phyloP scores from a whole-genome alignment of 495 filamentous ascomycete genomes.

The Trichoderma parareesei region DNA sequence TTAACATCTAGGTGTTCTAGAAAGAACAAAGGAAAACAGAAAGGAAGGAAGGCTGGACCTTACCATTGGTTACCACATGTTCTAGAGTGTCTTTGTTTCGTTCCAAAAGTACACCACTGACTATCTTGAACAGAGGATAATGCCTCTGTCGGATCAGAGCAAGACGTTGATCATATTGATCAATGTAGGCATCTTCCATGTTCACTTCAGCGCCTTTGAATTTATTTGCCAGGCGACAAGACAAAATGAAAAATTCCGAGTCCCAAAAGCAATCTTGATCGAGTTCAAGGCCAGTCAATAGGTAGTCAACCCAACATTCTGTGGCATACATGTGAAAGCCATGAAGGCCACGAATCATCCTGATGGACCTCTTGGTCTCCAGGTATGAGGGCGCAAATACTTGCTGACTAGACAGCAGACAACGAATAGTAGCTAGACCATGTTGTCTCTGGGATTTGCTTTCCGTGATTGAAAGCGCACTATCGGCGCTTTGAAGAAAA shows the following conservation, averaged over 20 bases:
- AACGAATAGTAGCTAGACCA: constrained; percentile 17
- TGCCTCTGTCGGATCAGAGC: not conserved
- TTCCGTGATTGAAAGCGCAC: constrained; percentile 14
- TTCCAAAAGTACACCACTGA: not conserved
- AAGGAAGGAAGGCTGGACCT: not conserved
- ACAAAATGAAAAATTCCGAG: not conserved
- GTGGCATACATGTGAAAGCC: constrained; percentile 24
- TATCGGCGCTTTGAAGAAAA: constrained; percentile 18
- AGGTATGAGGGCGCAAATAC: constrained; percentile 9
- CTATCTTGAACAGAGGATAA: not conserved
- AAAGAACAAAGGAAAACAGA: too few species aligned
- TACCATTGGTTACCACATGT: not conserved
- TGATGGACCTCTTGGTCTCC: not conserved
- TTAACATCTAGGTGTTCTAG: too few species aligned
- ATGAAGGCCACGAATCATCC: constrained; percentile 15
- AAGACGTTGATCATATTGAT: too few species aligned
- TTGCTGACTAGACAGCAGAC: constrained; percentile 16
- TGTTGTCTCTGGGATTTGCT: constrained; percentile 11
- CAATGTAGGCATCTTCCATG: too few species aligned
- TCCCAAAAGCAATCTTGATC: constrained; percentile 9
- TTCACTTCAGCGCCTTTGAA: too few species aligned
- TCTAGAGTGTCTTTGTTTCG: not conserved
- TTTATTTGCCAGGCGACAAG: not conserved
- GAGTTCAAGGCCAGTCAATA: not conserved
- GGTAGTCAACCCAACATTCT: constrained; percentile 23